Evolutionary conservation across 768 basidiomycete genomes (phyloP), one percentile per base, ranked within the genome.

Genomic region (Mycena albidolilacea): DNA sequence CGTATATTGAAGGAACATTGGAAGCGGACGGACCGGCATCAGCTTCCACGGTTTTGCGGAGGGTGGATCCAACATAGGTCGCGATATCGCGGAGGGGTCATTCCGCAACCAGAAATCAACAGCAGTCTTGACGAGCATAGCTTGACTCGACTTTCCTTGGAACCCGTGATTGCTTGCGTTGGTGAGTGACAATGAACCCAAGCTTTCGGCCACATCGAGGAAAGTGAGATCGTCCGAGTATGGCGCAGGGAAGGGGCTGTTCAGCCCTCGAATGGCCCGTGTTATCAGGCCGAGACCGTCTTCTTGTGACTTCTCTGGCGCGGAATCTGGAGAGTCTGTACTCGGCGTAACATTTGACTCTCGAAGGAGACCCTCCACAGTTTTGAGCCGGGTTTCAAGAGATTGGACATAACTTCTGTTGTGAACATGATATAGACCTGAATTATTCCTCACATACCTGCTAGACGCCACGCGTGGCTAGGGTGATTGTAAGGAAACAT

Each of bases 101-200:
- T 84, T 8, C 78, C 80, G n/a, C 72, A 78, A 59, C 71, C 84
- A 85, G 19, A 87, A 77, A 68, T 85, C 81, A 14, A 85, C 80
- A 35, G 86, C 86, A 59, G 70, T 64, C 41, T 78, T 78, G 52
- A 83, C 75, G n/a, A 82, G 77, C 76, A 80, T 78, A 5, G 81
- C 74, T 6, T 79, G 76, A 71, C 79, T 80, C 0, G 79, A 80
- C 46, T 80, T 80, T 14, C 81, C 81, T 55, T 79, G 78, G 59
- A 81, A 82, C 0, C 76, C 75, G 14, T 72, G 54, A 61, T 75
- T 72, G 17, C 63, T 65, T 2, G 76, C 54, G n/a, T 76, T 62
- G 41, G 70, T 48, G 9, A 75, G 46, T 0, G 74, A 65, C 9
- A 75, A 39, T 7, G 68, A 63, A 4, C 37, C 14, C 11, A 75